phyloP scores from a whole-genome alignment of 768 basidiomycete genomes.

The Tricholomella constricta region DNA sequence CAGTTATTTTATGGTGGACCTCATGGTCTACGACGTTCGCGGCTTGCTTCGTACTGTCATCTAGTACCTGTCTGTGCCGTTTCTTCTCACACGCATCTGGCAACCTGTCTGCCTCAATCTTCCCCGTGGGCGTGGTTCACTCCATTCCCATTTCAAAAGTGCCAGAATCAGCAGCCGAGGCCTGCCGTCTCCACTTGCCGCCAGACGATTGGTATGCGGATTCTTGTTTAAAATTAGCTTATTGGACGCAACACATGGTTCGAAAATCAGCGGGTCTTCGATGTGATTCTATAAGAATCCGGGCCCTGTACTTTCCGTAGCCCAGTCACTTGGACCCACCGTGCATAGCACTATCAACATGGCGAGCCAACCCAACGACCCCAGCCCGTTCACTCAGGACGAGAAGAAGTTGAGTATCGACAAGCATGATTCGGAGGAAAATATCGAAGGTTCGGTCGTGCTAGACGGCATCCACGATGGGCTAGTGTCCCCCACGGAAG shows the following conservation, averaged over 20 bases:
- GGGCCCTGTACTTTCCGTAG: background rate
- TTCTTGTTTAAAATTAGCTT: background rate
- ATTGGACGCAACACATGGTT: background rate
- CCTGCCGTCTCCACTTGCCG: too few species aligned
- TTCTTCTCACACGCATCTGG: background rate
- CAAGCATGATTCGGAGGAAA: conserved; percentile 1
- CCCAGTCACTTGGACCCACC: background rate
- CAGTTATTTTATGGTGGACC: background rate
- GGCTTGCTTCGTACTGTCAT: background rate
- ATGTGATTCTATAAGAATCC: background rate
- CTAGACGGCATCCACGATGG: conserved; percentile 45
- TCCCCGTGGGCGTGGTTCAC: background rate
- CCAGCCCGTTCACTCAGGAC: background rate
- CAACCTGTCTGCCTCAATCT: too few species aligned
- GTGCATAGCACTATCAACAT: background rate
- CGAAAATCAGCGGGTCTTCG: background rate
- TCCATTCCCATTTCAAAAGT: background rate
- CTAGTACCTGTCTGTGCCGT: background rate
- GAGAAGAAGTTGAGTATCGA: conserved; percentile 49
- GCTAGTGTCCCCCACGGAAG: conserved; percentile 63
- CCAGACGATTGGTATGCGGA: background rate
- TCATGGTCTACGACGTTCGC: background rate
- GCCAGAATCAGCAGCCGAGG: background rate
- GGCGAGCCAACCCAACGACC: background rate
- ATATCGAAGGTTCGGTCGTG: conserved; percentile 7